These are phyloP conservation scores for Paraphaeosphaeria sporulosa DNA, from an alignment of 2,329 filamentous ascomycete species.

Conservation along the genomic window DNA sequence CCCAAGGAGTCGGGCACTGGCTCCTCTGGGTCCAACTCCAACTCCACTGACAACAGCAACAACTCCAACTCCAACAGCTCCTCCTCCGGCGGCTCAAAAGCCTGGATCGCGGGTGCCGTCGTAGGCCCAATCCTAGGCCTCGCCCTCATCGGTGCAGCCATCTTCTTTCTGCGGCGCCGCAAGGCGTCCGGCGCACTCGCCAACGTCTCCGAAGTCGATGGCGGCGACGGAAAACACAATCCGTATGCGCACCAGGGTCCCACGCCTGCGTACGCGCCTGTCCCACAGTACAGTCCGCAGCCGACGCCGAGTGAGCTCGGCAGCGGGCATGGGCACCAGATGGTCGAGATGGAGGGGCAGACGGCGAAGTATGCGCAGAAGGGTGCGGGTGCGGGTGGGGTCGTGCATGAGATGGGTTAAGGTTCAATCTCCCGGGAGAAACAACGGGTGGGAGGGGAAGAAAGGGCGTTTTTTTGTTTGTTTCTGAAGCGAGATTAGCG, in stretches of 20 bases:
- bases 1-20: slow-evolving; percentile 8
- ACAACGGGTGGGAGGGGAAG: background rate
- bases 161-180: slow-evolving; percentile 8
- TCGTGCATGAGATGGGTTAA: slow-evolving; percentile 3
- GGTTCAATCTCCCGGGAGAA: background rate
- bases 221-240: background rate
- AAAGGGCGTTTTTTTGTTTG: background rate
- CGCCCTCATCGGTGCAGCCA: slow-evolving; percentile 11
- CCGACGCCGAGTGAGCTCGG: slow-evolving; percentile 7
- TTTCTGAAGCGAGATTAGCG: background rate
- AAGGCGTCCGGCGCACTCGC: background rate
- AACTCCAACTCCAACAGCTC: background rate
- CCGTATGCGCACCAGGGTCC: background rate
- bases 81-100: slow-evolving; percentile 5
- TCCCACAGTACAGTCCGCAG: background rate
- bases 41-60: background rate
- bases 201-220: background rate
- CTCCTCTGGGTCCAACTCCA: slow-evolving; percentile 24
- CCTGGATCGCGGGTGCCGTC: slow-evolving; percentile 20
- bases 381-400: background rate
- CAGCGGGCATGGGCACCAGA: background rate
- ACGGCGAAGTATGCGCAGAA: slow-evolving; percentile 9
- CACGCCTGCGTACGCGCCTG: slow-evolving; percentile 7
- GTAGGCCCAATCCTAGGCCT: slow-evolving; percentile 10
- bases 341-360: slow-evolving; percentile 5